Percentiles rank a stretch among this genome's conserved stretches.
phyloP scores from a whole-genome alignment of 768 basidiomycete genomes.

The Mycena maculata region DNA sequence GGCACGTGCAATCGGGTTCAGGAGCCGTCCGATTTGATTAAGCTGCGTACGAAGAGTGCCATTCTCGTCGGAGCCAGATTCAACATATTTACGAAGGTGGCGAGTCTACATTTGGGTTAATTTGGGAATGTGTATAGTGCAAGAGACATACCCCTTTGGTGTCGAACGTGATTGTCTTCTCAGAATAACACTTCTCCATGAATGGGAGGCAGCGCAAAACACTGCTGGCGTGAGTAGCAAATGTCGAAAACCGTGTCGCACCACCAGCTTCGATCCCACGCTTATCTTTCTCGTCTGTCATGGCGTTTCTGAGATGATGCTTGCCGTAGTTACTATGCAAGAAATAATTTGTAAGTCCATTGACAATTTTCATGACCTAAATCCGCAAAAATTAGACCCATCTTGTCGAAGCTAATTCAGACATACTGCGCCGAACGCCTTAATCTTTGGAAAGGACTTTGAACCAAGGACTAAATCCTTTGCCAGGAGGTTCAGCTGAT shows the following conservation, averaged over 20 bases:
- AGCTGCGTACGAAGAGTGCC: not conserved
- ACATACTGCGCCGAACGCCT: slow-evolving; percentile 2
- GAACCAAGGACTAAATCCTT: slow-evolving; percentile 31
- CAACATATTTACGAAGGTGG: slow-evolving; percentile 6
- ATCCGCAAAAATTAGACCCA: not conserved
- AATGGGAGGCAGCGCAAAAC: slow-evolving; percentile 8
- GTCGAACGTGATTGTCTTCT: slow-evolving; percentile 1
- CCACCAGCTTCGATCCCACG: slow-evolving; percentile 10
- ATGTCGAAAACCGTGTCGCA: slow-evolving; percentile 17
- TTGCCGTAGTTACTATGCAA: slow-evolving; percentile 26
- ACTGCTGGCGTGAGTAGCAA: slow-evolving; percentile 3
- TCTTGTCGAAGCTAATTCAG: not conserved
- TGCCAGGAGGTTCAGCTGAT: slow-evolving; percentile 29
- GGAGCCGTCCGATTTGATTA: not conserved
- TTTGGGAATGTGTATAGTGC: not conserved
- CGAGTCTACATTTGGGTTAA: not conserved
- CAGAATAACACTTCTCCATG: slow-evolving; percentile 3
- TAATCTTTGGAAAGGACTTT: slow-evolving; percentile 18
- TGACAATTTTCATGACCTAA: slow-evolving; percentile 16
- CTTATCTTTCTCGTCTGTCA: not conserved
- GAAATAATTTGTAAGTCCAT: slow-evolving; percentile 10
- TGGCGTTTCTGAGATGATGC: slow-evolving; percentile 8
- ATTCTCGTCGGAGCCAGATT: not conserved
- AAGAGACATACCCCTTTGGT: slow-evolving; percentile 4
- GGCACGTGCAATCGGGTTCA: slow-evolving; percentile 2